phyloP scores from a whole-genome alignment of 805 yeast species.

The Myxozyma nipponensis region DNA sequence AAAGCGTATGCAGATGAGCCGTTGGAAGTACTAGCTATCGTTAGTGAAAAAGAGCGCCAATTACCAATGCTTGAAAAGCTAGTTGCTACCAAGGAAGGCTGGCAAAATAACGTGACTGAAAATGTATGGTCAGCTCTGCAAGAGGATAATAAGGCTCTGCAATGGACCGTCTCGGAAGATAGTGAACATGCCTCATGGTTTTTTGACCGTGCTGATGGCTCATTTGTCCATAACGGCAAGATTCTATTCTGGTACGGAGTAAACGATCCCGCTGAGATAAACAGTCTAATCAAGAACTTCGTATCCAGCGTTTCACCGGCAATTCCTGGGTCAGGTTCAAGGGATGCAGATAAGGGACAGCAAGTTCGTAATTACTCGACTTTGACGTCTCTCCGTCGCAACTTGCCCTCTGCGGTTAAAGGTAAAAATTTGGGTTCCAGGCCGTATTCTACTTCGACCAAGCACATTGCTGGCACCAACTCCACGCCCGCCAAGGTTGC shows the following conservation, averaged over 20 bases:
- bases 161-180: constrained; percentile 88
- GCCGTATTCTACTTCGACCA: constrained; percentile 2
- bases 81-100: constrained; percentile 81
- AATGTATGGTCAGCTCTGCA: constrained; percentile 80
- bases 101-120: constrained; percentile 97
- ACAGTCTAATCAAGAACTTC: constrained; percentile 12
- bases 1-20: constrained; percentile 94
- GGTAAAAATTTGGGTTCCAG: neutral
- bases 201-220: constrained; percentile 90
- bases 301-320: constrained; percentile 1
- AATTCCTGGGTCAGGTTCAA: neutral
- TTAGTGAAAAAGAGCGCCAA: constrained; percentile 46
- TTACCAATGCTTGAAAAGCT: constrained; percentile 79
- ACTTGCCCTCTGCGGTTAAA: neutral
- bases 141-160: constrained; percentile 67
- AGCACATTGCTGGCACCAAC: constrained; percentile 47
- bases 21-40: constrained; percentile 87
- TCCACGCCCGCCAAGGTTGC: constrained; percentile 70
- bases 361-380: constrained; percentile 17
- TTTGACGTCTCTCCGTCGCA: constrained; percentile 5
- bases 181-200: constrained; percentile 90
- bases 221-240: constrained; percentile 82
- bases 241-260: constrained; percentile 95
- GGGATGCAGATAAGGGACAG: neutral
- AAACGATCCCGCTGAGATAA: constrained; percentile 26